These are phyloP conservation scores for Kluyveromyces starmeri DNA, from an alignment of 805 yeast genomes.

Conservation along the genomic window DNA sequence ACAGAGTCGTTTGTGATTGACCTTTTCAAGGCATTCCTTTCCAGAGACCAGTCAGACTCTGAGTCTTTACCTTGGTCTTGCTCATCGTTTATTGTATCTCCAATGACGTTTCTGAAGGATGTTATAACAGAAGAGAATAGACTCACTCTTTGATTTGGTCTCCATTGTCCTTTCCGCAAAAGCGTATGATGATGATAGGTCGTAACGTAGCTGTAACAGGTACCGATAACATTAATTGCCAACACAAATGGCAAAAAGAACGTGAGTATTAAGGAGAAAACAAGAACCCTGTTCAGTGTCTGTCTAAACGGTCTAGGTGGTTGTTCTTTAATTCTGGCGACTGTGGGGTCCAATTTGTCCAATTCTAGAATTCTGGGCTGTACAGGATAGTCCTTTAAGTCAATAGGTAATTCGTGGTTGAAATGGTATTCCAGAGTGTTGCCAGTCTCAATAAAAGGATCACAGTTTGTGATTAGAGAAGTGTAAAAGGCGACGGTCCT, in stretches of 20 bases:
- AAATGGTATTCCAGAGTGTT: constrained; percentile 39
- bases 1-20: constrained; percentile 7
- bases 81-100: constrained; percentile 16
- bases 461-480: constrained; percentile 59
- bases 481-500: constrained; percentile 85
- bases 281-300: neutral
- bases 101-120: constrained; percentile 17
- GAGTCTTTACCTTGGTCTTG: constrained; percentile 9
- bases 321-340: constrained; percentile 1
- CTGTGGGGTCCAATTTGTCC: constrained; percentile 13
- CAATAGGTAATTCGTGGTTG: constrained; percentile 32
- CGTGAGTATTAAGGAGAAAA: neutral
- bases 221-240: constrained; percentile 21
- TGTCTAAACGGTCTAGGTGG: neutral
- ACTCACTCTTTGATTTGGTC: neutral
- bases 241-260: constrained; percentile 21
- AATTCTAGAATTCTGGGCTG: constrained; percentile 24
- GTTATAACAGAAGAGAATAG: neutral
- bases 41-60: constrained; percentile 6
- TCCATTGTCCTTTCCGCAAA: constrained; percentile 17
- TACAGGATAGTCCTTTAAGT: constrained; percentile 11
- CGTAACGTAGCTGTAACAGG: constrained; percentile 23
- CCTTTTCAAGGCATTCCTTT: constrained; percentile 5
- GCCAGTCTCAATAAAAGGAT: constrained; percentile 63
- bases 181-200: constrained; percentile 20